phyloP scores from a whole-genome alignment of 345 rosid genomes.

The Rhodomyrtus tomentosa region DNA sequence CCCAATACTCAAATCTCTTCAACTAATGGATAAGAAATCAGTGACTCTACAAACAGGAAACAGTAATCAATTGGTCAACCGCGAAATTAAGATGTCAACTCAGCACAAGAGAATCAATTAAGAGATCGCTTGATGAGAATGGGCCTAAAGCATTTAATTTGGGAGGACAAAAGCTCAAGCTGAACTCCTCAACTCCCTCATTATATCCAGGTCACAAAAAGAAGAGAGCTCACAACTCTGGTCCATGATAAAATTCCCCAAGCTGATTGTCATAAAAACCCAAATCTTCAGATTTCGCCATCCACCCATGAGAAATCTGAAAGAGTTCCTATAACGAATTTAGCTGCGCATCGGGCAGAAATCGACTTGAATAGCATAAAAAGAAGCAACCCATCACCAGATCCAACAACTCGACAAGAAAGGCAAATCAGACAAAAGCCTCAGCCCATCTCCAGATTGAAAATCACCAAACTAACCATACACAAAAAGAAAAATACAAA shows the following conservation, averaged over 20 bases:
- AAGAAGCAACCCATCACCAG: not conserved
- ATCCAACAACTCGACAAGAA: not conserved
- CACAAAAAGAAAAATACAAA: not conserved
- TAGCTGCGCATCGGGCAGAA: not conserved
- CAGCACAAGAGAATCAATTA: not conserved
- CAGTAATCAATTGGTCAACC: not conserved
- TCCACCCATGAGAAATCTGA: not conserved
- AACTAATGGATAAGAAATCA: not conserved
- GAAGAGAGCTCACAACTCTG: not conserved
- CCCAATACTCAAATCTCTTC: not conserved
- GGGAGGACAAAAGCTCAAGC: not conserved
- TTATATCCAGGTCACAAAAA: not conserved
- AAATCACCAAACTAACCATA: not conserved
- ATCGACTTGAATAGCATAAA: not conserved
- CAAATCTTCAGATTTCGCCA: not conserved
- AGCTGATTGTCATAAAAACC: not conserved
- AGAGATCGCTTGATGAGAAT: not conserved
- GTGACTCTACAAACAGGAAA: not conserved
- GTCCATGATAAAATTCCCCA: not conserved
- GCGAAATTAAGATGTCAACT: not conserved
- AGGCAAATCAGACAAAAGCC: not conserved
- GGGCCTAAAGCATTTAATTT: not conserved
- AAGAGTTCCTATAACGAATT: not conserved
- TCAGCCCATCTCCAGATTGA: not conserved
- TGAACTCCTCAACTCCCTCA: not conserved